These are phyloP conservation scores for Kluyveromyces nonfermentans DNA, from an alignment of 805 yeast species.

Conservation along the genomic window DNA sequence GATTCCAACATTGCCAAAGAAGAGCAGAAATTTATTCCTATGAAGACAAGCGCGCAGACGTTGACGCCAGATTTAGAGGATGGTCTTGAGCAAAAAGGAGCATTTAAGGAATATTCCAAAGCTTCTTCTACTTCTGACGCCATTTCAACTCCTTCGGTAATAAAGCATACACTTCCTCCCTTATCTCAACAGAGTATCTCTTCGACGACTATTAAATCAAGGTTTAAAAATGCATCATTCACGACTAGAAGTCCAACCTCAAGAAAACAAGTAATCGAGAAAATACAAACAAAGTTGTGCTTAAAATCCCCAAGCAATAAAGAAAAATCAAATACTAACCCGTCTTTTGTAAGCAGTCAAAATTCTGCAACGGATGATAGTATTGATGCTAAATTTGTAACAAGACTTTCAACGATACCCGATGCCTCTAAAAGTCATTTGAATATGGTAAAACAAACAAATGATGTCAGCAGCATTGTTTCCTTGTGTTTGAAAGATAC, in stretches of 20 bases:
- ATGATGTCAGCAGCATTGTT: background rate
- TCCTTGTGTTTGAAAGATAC: background rate
- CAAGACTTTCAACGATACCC: slow-evolving; percentile 24
- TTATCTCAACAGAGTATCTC: background rate
- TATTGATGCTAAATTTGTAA: slow-evolving; percentile 12
- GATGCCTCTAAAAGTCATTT: slow-evolving; percentile 21
- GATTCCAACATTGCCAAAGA: background rate
- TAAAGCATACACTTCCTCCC: slow-evolving; percentile 15
- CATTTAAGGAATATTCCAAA: slow-evolving; percentile 7
- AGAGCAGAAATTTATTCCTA: slow-evolving; percentile 15
- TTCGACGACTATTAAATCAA: slow-evolving; percentile 1
- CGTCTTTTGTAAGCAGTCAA: background rate
- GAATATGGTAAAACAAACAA: slow-evolving; percentile 8
- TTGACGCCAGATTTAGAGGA: slow-evolving; percentile 21
- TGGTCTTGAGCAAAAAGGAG: slow-evolving; percentile 7
- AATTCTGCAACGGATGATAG: background rate
- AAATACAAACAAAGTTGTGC: background rate
- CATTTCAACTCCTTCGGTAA: slow-evolving; percentile 20
- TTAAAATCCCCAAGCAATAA: background rate
- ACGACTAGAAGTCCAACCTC: background rate
- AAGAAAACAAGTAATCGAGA: slow-evolving; percentile 2
- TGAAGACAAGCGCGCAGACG: slow-evolving; percentile 28
- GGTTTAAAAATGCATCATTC: background rate
- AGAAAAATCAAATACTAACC: background rate
- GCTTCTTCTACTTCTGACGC: slow-evolving; percentile 11